Conservation (phyloP, 306 rosid species). For the Potentilla sterilis region DNA sequence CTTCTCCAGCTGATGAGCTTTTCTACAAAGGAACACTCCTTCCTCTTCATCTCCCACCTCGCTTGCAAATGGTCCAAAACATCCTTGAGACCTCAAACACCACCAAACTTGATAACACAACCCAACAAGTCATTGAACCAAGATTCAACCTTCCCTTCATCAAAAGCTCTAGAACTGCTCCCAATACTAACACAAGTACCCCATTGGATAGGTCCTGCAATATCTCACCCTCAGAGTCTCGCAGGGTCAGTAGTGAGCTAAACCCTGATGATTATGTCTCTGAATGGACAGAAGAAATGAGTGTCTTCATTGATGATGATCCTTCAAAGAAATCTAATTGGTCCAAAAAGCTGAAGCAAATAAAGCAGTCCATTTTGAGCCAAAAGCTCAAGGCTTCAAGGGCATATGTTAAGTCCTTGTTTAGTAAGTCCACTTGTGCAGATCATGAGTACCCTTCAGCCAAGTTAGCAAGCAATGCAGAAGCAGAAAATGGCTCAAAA, state of each 20-base stretch:
- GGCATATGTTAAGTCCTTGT: conserved; percentile 60
- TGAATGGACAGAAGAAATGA: conserved; percentile 44
- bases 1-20: conserved; percentile 89
- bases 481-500: conserved; percentile 26
- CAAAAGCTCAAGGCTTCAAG: conserved; percentile 68
- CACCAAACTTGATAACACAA: conserved; percentile 24
- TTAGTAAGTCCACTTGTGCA: conserved; percentile 64
- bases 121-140: conserved; percentile 38
- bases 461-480: conserved; percentile 41
- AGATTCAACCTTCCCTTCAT: conserved; percentile 29
- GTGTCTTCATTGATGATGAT: conserved; percentile 29
- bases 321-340: conserved; percentile 49
- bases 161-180: conserved; percentile 28
- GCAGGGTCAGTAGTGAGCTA: conserved; percentile 63
- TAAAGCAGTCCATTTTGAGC: conserved; percentile 54
- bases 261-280: conserved; percentile 55
- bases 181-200: conserved; percentile 33
- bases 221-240: conserved; percentile 61
- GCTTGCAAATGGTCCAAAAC: conserved; percentile 77
- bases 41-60: conserved; percentile 95
- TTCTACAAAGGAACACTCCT: conserved; percentile 97
- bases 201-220: conserved; percentile 46
- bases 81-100: conserved; percentile 44
- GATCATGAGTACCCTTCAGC: conserved; percentile 40
- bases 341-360: conserved; percentile 67